Conservation (phyloP, 2,329 filamentous ascomycete genomes). For the Xylariaceae sp. region DNA sequence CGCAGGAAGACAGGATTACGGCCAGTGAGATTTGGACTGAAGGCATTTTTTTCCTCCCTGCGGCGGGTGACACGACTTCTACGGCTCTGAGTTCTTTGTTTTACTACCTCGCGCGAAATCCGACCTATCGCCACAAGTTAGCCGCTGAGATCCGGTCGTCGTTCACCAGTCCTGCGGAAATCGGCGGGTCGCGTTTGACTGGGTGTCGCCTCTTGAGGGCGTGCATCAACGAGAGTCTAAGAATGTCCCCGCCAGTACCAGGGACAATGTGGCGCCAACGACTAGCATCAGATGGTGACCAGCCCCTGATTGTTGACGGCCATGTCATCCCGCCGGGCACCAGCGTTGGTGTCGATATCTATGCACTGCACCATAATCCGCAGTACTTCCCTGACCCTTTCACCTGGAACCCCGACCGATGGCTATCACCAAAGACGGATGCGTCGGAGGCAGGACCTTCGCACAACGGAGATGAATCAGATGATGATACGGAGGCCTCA, state of each 20-base stretch:
- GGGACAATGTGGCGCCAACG: not conserved
- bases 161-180: not conserved
- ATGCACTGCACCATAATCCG: not conserved
- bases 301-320: not conserved
- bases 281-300: not conserved
- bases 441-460: slow-evolving; percentile 3
- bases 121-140: not conserved
- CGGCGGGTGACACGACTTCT: not conserved
- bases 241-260: not conserved
- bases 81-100: not conserved
- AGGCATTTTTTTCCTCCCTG: not conserved
- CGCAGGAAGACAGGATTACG: not conserved
- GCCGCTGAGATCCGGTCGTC: not conserved
- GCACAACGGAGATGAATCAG: not conserved
- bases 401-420: not conserved
- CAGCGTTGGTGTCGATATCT: not conserved
- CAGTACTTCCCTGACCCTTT: too few species aligned
- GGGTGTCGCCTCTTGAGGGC: not conserved
- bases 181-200: not conserved
- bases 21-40: not conserved
- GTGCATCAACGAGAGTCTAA: not conserved
- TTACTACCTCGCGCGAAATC: not conserved
- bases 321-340: not conserved
- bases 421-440: not conserved
- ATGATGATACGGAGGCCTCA: not conserved